Percentiles rank a stretch among this genome's conserved stretches.
Conservation (phyloP, 305 asterid genomes). For the Fraxinus albicans region DNA sequence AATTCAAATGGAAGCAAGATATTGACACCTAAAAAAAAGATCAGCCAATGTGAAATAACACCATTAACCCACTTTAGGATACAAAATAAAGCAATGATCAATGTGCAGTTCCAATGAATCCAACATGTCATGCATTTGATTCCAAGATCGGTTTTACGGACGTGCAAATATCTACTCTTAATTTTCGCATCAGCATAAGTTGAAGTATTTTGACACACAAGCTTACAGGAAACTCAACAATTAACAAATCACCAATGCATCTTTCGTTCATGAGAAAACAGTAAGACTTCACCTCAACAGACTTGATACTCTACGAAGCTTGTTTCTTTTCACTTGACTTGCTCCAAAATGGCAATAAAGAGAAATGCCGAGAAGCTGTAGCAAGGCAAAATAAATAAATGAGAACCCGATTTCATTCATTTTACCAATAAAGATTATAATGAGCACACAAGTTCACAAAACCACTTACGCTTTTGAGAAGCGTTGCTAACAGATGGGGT, state of each 20-base stretch:
- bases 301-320: conserved; percentile 37
- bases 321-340: conserved; percentile 74
- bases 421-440: conserved; percentile 10
- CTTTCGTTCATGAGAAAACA: background rate
- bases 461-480: conserved; percentile 43
- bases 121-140: background rate
- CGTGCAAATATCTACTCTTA: background rate
- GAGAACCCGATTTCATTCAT: background rate
- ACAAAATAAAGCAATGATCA: background rate
- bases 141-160: background rate
- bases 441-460: background rate
- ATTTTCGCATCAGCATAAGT: background rate
- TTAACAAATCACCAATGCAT: conserved; percentile 3
- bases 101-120: background rate
- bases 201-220: background rate
- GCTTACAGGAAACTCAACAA: background rate
- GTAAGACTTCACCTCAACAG: conserved; percentile 17
- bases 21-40: background rate
- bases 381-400: conserved; percentile 5
- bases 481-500: conserved; percentile 31
- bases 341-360: conserved; percentile 77
- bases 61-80: background rate
- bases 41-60: background rate
- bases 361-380: conserved; percentile 81
- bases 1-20: background rate